Conservation (phyloP, 2,329 filamentous ascomycete genomes). For the Emericellopsis cladophorae region DNA sequence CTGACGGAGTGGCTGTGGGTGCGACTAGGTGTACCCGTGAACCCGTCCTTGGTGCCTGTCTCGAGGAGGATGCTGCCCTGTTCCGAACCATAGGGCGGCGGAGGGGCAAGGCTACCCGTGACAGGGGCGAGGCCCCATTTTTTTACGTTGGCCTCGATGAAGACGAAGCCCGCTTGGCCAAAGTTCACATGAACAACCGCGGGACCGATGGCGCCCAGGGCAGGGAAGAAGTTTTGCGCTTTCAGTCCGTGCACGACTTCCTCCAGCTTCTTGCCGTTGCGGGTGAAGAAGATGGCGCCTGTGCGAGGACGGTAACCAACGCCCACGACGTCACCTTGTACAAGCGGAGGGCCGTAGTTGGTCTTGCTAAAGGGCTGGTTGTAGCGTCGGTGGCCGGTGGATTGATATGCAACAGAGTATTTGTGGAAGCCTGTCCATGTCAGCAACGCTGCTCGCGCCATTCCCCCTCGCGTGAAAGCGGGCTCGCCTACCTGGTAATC, state of each 20-base stretch:
- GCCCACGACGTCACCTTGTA: conserved; percentile 92
- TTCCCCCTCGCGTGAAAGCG: background rate
- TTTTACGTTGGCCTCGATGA: conserved; percentile 98
- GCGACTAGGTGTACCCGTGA: conserved; percentile 23
- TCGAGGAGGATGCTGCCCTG: conserved; percentile 93
- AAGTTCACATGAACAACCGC: conserved; percentile 94
- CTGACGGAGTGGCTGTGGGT: conserved; percentile 32
- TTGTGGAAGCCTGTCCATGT: conserved; percentile 64
- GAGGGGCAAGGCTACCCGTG: conserved; percentile 87
- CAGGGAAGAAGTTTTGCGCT: conserved; percentile 93
- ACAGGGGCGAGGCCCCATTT: conserved; percentile 97
- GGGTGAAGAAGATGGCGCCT: conserved; percentile 93
- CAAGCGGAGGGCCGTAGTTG: conserved; percentile 68
- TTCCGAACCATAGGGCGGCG: conserved; percentile 92
- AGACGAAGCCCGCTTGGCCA: conserved; percentile 94
- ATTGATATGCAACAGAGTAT: conserved; percentile 83
- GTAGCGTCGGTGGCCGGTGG: conserved; percentile 71
- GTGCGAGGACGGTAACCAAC: conserved; percentile 91
- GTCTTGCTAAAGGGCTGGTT: conserved; percentile 84
- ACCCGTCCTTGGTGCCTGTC: conserved; percentile 56
- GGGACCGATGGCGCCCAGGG: conserved; percentile 90
- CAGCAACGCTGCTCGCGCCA: background rate
- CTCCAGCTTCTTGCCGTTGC: conserved; percentile 94
- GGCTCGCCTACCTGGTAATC: conserved; percentile 61
- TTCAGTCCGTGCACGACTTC: conserved; percentile 90